Evolutionary conservation across 495 filamentous ascomycete genomes (phyloP).

Genomic region (Lasiosphaeria hispida): DNA sequence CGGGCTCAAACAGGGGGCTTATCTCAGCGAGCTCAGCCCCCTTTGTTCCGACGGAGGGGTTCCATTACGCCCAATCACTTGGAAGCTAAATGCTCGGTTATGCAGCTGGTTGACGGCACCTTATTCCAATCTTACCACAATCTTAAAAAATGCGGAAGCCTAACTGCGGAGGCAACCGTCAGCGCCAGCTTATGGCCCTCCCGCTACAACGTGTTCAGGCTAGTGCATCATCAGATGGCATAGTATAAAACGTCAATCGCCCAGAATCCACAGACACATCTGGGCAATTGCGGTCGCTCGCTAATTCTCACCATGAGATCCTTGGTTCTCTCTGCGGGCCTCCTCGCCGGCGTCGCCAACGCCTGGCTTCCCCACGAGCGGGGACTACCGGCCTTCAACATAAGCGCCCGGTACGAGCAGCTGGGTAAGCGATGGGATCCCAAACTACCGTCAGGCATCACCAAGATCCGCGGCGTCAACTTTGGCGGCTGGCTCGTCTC

Average conservation of each 20-base stretch:
- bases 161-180: too few relatives aligned
- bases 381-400: slow-evolving; percentile 25
- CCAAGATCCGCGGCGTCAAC: slow-evolving; percentile 30
- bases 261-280: not conserved
- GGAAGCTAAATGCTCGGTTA: too few relatives aligned
- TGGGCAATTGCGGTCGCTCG: not conserved
- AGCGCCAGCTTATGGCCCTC: too few relatives aligned
- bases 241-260: not conserved
- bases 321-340: slow-evolving; percentile 16
- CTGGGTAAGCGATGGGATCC: slow-evolving; percentile 25
- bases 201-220: too few relatives aligned
- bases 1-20: too few relatives aligned
- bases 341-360: slow-evolving; percentile 18
- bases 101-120: too few relatives aligned
- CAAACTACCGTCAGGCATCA: slow-evolving; percentile 18
- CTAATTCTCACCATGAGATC: slow-evolving; percentile 14
- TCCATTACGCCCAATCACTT: too few relatives aligned
- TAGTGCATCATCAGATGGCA: too few relatives aligned
- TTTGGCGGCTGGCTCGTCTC: slow-evolving; percentile 43
- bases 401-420: slow-evolving; percentile 22
- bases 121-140: too few relatives aligned
- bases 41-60: too few relatives aligned
- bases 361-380: slow-evolving; percentile 28
- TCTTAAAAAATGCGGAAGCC: too few relatives aligned
- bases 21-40: too few relatives aligned